Evolutionary conservation across 1,139 yeast species (phyloP).

Genomic region (Meyerozyma guilliermondii): DNA sequence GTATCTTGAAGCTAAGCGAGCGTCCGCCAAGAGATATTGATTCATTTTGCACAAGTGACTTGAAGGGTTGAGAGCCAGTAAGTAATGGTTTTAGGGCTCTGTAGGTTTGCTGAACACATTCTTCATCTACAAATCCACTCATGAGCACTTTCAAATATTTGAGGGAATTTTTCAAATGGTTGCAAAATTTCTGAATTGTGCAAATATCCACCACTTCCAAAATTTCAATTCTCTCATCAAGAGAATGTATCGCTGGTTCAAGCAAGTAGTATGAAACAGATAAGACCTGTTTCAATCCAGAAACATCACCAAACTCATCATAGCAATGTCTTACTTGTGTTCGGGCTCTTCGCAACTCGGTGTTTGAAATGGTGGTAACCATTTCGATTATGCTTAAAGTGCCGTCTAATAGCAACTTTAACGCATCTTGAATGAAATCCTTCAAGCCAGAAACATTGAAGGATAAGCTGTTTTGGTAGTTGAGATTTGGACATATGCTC

Average conservation of each 20-base stretch:
- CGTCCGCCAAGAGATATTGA: background rate
- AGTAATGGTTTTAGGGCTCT: background rate
- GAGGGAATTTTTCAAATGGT: slow-evolving; percentile 14
- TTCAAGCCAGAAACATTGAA: slow-evolving; percentile 46
- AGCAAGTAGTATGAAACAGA: slow-evolving; percentile 45
- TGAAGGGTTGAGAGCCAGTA: background rate
- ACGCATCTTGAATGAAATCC: background rate
- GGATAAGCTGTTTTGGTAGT: slow-evolving; percentile 45
- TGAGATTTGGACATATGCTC: slow-evolving; percentile 46
- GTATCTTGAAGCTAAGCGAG: background rate
- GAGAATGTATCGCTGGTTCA: slow-evolving; percentile 48
- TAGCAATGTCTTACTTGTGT: slow-evolving; percentile 40
- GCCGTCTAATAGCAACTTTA: background rate
- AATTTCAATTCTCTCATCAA: slow-evolving; percentile 43
- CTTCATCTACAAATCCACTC: slow-evolving; percentile 40
- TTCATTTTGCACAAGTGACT: slow-evolving; percentile 4
- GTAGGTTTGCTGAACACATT: slow-evolving; percentile 8
- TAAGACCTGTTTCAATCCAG: slow-evolving; percentile 39
- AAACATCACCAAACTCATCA: slow-evolving; percentile 27
- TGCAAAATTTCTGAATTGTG: slow-evolving; percentile 17
- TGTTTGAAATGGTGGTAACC: slow-evolving; percentile 14
- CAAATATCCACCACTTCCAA: slow-evolving; percentile 24
- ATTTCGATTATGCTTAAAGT: slow-evolving; percentile 7
- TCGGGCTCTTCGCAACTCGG: slow-evolving; percentile 39
- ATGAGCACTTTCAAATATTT: slow-evolving; percentile 38